Evolutionary conservation across 78 protist species (phyloP), one percentile per base, ranked within the genome.

Genomic region (Emiliania huxleyi): DNA sequence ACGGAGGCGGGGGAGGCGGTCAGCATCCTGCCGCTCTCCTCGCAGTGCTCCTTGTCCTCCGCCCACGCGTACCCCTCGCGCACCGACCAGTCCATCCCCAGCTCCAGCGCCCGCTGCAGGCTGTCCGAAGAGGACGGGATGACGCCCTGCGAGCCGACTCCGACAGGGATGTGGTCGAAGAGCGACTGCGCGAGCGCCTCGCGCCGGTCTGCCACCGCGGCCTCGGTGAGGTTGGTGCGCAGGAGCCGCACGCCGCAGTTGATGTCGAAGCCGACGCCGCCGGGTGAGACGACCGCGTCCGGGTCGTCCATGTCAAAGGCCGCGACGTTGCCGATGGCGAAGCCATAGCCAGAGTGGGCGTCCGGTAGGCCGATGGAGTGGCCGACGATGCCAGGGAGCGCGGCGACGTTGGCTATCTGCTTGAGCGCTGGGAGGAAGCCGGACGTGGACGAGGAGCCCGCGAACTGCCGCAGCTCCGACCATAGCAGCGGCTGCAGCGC

Each of bases 201-300:
- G 26, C 96, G 90, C 33, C 93, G 83, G 8, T 94, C 91, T n/a
- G 37, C 52, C 12, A 98, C 93, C 45, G 98, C 99, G n/a, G 79
- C 46, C 48, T 92, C 96, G 25, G 29, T 62, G 5, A 98, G 94
- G 81, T 97, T 97, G 1, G 99, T 98, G n/a, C 99, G 94, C 3
- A 98, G 22, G 1, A 98, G 89, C 38, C 99, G 97, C 35, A 98
- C 99, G 75, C 99, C 99, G 90, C 99, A 98, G 94, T 98, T 98
- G 89, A 98, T 98, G 93, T 98, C 99, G 62, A 97, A 98, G 33
- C 98, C 98, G 45, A 96, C 96, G 35, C 97, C 97, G 21, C 98
- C 99, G 0, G 99, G 99, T 29, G 98, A 98, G 5, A 98, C 99
- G n/a, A 98, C 92, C 6, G 98, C 94, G 5, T 90, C 62, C 8